Evolutionary conservation across 2,329 filamentous ascomycete genomes (phyloP).

Genomic region (Epichloe gansuensis): DNA sequence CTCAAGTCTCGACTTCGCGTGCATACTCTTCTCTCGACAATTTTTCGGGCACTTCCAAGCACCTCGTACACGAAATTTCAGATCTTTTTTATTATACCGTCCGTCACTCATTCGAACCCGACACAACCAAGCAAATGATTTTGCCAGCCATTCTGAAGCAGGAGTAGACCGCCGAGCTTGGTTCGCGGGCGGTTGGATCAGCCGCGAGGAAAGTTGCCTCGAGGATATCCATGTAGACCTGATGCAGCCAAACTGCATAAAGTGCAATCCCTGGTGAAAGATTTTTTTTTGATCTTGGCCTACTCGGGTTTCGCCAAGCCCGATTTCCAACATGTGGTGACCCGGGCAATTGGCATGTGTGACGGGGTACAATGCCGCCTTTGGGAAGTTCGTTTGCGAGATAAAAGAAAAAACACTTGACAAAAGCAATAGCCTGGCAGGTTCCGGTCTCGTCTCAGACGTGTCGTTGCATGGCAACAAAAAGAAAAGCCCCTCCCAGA

Average conservation of each 20-base stretch:
- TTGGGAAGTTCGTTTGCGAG: slow-evolving; percentile 2
- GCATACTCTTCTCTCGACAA: background rate
- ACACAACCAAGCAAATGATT: background rate
- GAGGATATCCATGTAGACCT: background rate
- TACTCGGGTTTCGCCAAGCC: background rate
- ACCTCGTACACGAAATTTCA: background rate
- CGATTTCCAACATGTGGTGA: background rate
- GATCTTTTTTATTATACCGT: background rate
- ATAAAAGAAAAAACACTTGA: background rate
- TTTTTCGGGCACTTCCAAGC: background rate
- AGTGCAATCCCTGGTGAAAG: background rate
- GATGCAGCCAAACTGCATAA: background rate
- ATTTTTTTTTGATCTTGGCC: background rate
- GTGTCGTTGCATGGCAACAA: background rate
- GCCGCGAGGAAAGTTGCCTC: background rate
- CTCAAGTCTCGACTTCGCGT: background rate
- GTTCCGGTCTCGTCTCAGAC: slow-evolving; percentile 1
- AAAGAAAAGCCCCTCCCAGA: background rate
- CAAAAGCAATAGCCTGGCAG: background rate
- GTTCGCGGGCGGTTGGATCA: background rate
- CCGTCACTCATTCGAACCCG: background rate
- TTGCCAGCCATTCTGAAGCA: background rate
- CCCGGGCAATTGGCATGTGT: slow-evolving; percentile 1
- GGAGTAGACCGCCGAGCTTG: background rate
- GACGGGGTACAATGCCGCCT: slow-evolving; percentile 5